Conservation (phyloP, 2,329 filamentous ascomycete genomes). For the Lachnellula subtilissima region DNA sequence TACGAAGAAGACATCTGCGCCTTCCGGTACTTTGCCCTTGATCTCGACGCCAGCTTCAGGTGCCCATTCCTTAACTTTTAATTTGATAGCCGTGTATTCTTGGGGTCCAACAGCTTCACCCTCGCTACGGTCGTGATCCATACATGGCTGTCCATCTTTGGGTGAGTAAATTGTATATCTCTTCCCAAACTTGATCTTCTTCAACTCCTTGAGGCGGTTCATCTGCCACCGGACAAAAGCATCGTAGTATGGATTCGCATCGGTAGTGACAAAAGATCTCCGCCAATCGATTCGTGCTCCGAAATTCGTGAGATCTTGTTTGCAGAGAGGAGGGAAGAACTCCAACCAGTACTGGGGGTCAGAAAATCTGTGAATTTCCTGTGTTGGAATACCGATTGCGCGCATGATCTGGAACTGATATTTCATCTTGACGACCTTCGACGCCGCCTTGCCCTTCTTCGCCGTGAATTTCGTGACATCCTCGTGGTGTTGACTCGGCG, state of each 20-base stretch:
- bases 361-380: slow-evolving; percentile 90
- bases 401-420: slow-evolving; percentile 97
- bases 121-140: slow-evolving; percentile 79
- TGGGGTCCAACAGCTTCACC: slow-evolving; percentile 81
- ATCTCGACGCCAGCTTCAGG: slow-evolving; percentile 67
- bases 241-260: slow-evolving; percentile 96
- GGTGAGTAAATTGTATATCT: slow-evolving; percentile 90
- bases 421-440: slow-evolving; percentile 88
- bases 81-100: slow-evolving; percentile 88
- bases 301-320: slow-evolving; percentile 74
- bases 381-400: slow-evolving; percentile 76
- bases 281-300: slow-evolving; percentile 91
- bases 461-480: slow-evolving; percentile 88
- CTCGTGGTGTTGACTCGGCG: slow-evolving; percentile 64
- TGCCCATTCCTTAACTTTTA: slow-evolving; percentile 87
- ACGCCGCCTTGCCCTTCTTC: slow-evolving; percentile 87
- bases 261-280: slow-evolving; percentile 87
- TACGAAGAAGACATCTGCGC: slow-evolving; percentile 79
- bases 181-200: slow-evolving; percentile 92
- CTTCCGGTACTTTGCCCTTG: slow-evolving; percentile 71
- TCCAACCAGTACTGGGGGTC: slow-evolving; percentile 90
- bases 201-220: slow-evolving; percentile 80
- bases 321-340: slow-evolving; percentile 80
- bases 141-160: slow-evolving; percentile 82
- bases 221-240: slow-evolving; percentile 96